Evolutionary conservation across 352 stramenopile genomes (phyloP).

Genomic region (Saprolegnia diclina): DNA sequence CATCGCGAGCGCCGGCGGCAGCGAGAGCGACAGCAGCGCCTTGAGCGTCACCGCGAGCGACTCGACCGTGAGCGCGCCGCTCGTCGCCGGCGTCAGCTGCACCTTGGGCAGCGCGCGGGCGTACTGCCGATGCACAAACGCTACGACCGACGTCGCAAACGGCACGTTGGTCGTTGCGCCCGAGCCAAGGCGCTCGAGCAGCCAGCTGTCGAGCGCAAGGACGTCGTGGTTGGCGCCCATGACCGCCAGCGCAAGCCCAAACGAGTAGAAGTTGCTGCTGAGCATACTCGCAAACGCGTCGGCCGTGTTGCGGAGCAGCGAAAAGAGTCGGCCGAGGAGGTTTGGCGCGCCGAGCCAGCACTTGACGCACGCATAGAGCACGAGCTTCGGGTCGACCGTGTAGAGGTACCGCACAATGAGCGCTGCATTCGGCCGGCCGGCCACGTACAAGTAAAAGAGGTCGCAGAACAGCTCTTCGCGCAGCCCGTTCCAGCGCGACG

Average conservation of each 20-base stretch:
- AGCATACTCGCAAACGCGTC: conserved; percentile 76
- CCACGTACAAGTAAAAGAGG: conserved; percentile 78
- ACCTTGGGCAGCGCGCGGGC: conserved; percentile 73
- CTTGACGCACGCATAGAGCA: conserved; percentile 82
- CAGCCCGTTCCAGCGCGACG: conserved; percentile 71
- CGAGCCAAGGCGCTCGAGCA: conserved; percentile 69
- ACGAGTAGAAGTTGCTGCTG: conserved; percentile 86
- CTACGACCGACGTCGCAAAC: conserved; percentile 77
- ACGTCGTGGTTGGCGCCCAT: conserved; percentile 85
- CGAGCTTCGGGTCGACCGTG: conserved; percentile 79
- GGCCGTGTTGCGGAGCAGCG: conserved; percentile 77
- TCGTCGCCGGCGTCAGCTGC: conserved; percentile 71
- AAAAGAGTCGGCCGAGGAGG: conserved; percentile 77
- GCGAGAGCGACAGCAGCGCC: conserved; percentile 64
- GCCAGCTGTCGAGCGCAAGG: conserved; percentile 74
- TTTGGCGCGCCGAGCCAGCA: conserved; percentile 69
- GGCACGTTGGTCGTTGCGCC: conserved; percentile 47
- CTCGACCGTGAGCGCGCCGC: conserved; percentile 76
- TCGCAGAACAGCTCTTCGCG: conserved; percentile 85
- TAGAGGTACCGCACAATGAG: conserved; percentile 85
- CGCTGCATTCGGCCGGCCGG: conserved; percentile 69
- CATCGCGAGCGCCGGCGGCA: conserved; percentile 62
- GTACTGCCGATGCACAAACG: conserved; percentile 83
- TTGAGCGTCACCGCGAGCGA: conserved; percentile 79
- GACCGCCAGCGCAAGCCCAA: conserved; percentile 69